Conservation (phyloP, 2,329 filamentous ascomycete genomes). For the Blastomyces gilchristii region DNA sequence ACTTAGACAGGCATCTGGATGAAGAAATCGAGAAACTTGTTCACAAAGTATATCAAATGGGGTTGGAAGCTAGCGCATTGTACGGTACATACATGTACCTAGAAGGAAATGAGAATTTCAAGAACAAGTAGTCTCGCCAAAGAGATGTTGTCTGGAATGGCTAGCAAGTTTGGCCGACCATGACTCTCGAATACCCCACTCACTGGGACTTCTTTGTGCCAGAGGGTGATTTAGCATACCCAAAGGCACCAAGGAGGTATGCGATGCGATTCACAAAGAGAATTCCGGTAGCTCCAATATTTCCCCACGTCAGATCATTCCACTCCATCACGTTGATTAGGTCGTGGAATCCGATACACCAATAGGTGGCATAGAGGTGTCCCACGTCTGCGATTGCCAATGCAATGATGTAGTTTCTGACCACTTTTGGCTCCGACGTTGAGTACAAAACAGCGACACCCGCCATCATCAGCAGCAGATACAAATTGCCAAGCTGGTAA, state of each 20-base stretch:
- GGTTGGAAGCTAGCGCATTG: neutral
- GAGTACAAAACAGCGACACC: conserved; percentile 55
- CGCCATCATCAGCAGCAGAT: conserved; percentile 55
- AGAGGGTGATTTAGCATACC: conserved; percentile 27
- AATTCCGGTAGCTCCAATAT: conserved; percentile 54
- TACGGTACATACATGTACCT: neutral
- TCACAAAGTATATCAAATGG: neutral
- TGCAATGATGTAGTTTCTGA: conserved; percentile 57
- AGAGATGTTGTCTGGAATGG: neutral
- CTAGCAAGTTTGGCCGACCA: neutral
- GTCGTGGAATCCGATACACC: conserved; percentile 47
- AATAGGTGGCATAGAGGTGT: conserved; percentile 54
- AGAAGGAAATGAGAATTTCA: neutral
- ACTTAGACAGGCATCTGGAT: neutral
- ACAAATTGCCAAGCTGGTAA: conserved; percentile 59
- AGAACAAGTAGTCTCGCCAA: neutral
- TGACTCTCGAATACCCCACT: neutral
- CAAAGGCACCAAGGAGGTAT: conserved; percentile 53
- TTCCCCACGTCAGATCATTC: conserved; percentile 65
- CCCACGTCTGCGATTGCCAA: conserved; percentile 56
- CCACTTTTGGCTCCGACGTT: conserved; percentile 54
- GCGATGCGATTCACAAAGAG: conserved; percentile 47
- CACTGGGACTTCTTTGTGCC: conserved; percentile 17
- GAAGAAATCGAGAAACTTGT: neutral
- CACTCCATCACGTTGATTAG: conserved; percentile 47